Evolutionary conservation across 768 basidiomycete species (phyloP), one percentile per base, ranked within the genome.

Genomic region (Crepidotus variabilis): DNA sequence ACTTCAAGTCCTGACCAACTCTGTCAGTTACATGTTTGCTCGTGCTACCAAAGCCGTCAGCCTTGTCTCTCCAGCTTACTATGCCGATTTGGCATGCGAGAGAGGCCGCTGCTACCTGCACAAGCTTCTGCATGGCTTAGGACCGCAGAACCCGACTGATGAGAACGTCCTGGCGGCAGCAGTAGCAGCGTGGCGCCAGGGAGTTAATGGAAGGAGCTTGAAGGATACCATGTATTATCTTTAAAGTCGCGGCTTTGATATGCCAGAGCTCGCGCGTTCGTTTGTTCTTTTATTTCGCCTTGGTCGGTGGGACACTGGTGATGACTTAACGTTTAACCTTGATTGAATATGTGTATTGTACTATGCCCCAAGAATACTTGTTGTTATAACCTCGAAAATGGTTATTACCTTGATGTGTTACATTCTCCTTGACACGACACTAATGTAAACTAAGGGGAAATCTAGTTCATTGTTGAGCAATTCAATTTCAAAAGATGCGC

Each of bases 11-110:
- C 77, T 90, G 48, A 86, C 88, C 18, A 86, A 92, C 67, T 69
- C 81, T 11, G 76, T 86, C 57, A 84, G 85, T 68, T 92, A 92
- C 68, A 78, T 89, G 67, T 95, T 90, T 62, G 89, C 88, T 5
- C 86, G 92, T 14, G 91, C 92, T 1, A 94, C 93, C 2, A 89
- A 91, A 62, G 88, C 91, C 0, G 93, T 94, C 51, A 90, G 88
- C 64, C 77, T 93, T 20, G 81, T 85, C 10, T 90, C 91, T 0
- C 86, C 91, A 0, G 90, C 90, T 0, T 91, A 91, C 67, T 92
- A 91, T 60, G 87, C 89, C 11, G 90, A 92, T 68, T 75, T 92
- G 54, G 76, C 78, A 6, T 81, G 81, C 57, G 81, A 82, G 62
- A 70, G 81, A 16, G 91, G 88, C 0, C 76, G 91, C 23, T 87